Base-by-base conservation (phyloP, 148 eudicot species). In the Rhododendron ovatum region DNA sequence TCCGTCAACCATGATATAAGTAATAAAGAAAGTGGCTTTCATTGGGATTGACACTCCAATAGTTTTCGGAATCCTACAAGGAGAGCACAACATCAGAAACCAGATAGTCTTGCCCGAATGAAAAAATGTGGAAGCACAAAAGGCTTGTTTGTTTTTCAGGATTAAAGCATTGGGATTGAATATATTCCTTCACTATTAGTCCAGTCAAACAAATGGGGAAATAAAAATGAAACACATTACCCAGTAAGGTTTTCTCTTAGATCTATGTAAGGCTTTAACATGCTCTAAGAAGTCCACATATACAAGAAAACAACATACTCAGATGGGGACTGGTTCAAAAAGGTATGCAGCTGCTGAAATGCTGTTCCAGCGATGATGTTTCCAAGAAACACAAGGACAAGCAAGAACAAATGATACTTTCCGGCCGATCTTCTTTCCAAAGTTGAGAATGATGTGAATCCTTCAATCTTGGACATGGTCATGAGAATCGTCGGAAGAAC, bases 1-100 rank as follows among this genome's bases (percentile, higher is more conserved):
- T 82, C 94, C 94, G 85, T 92, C 94, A 48, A 92, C 94, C 94
- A 92, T 91, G 35, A 92, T 89, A 69, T 90, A 92, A 12, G 94
- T 85, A 61, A 91, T 92, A 61, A 92, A 92, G 85, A 92, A 92
- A 69, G 94, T 92, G 76, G 94, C 94, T 87, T 92, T 92, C 91
- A 91, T 86, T 26, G 94, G 94, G 37, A 92, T 89, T 45, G 94
- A 87, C 79, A 92, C 89, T 18, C 94, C 93, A 14, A 92, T 67
- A 35, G 92, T 92, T 91, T 82, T 90, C 28, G 94, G 94, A 35
- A 92, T 91, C 88, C 94, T 92, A 90, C 87, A 89, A 85, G 81
- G 55, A 41, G 33, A 82, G 43, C 57, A 84, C 14, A 83, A 86
- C 2, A 33, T 80, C 57, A 30, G 17, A 82, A 3, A n/a, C 37